A percentile compares a stretch with the other conserved stretches of the same genome.
These are phyloP conservation scores for Sphagnurus paluster DNA, from an alignment of 1,284 basidiomycete genomes.

Conservation along the genomic window DNA sequence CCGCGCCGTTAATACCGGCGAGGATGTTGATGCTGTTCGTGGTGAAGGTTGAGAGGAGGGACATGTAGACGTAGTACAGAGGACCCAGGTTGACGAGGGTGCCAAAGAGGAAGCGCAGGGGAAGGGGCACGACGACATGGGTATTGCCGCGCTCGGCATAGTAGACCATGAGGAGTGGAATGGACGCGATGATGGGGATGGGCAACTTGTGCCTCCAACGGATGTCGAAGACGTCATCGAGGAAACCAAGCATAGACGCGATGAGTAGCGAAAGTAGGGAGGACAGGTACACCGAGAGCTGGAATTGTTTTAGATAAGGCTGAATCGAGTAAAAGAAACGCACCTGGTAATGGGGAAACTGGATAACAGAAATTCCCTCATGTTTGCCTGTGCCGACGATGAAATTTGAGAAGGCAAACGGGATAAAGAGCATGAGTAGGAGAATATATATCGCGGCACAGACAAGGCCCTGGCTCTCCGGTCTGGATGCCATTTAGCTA, in stretches of 20 bases:
- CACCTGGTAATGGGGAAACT: slow-evolving; percentile 90
- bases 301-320: background rate
- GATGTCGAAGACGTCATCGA: slow-evolving; percentile 98
- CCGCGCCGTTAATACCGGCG: slow-evolving; percentile 96
- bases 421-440: slow-evolving; percentile 83
- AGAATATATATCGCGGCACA: slow-evolving; percentile 90
- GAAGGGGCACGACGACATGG: slow-evolving; percentile 91
- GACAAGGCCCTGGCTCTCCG: slow-evolving; percentile 91
- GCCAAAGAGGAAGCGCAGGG: slow-evolving; percentile 70
- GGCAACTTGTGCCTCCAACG: slow-evolving; percentile 98
- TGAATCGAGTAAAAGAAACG: slow-evolving; percentile 22
- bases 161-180: slow-evolving; percentile 95
- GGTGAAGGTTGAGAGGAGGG: slow-evolving; percentile 92
- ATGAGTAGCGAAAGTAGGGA: slow-evolving; percentile 89
- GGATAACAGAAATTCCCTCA: slow-evolving; percentile 64
- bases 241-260: slow-evolving; percentile 92
- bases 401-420: slow-evolving; percentile 82
- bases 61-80: slow-evolving; percentile 96
- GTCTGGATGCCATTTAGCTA: slow-evolving; percentile 50
- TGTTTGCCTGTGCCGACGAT: slow-evolving; percentile 46
- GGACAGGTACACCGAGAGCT: slow-evolving; percentile 92
- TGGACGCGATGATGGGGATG: slow-evolving; percentile 93
- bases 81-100: slow-evolving; percentile 89
- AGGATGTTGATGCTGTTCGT: slow-evolving; percentile 99
- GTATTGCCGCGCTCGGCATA: slow-evolving; percentile 94